A percentile compares a stretch with the other conserved stretches of the same genome.
phyloP scores from a whole-genome alignment of 2,329 filamentous ascomycete genomes.

The Hymenoscyphus scutula region DNA sequence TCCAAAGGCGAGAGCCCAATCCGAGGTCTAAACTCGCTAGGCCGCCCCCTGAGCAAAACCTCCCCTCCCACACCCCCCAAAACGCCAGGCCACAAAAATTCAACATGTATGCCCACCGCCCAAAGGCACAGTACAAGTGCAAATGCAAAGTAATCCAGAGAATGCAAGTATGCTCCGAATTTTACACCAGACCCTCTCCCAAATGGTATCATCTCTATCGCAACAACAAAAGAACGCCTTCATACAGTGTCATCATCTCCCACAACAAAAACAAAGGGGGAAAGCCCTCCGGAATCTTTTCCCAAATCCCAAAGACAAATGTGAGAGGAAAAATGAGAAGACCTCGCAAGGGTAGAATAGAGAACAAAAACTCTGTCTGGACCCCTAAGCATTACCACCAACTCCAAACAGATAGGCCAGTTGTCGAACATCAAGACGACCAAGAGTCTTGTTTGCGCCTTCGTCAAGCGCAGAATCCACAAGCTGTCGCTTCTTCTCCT shows the following conservation, averaged over 20 bases:
- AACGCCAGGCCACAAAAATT: too few species aligned
- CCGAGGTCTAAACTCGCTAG: too few species aligned
- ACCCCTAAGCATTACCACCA: not conserved
- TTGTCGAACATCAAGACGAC: slow-evolving; percentile 50
- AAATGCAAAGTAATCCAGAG: not conserved
- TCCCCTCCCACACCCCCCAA: too few species aligned
- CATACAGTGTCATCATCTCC: not conserved
- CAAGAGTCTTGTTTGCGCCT: slow-evolving; percentile 62
- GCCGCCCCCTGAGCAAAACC: too few species aligned
- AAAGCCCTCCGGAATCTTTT: not conserved
- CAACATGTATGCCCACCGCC: too few species aligned
- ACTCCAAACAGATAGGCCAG: slow-evolving; percentile 34
- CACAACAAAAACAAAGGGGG: not conserved
- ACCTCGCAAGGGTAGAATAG: too few species aligned
- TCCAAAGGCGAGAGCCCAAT: too few species aligned
- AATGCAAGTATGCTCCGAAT: not conserved
- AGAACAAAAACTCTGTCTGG: too few species aligned
- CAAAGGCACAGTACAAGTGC: not conserved
- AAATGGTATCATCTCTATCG: not conserved
- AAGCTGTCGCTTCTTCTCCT: slow-evolving; percentile 73
- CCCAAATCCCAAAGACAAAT: not conserved
- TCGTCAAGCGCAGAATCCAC: slow-evolving; percentile 81
- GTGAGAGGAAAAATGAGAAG: not conserved
- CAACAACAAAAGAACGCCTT: not conserved
- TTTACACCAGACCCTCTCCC: not conserved